phyloP scores from a whole-genome alignment of 78 protist species.

The Tieghemostelium lacteum region DNA sequence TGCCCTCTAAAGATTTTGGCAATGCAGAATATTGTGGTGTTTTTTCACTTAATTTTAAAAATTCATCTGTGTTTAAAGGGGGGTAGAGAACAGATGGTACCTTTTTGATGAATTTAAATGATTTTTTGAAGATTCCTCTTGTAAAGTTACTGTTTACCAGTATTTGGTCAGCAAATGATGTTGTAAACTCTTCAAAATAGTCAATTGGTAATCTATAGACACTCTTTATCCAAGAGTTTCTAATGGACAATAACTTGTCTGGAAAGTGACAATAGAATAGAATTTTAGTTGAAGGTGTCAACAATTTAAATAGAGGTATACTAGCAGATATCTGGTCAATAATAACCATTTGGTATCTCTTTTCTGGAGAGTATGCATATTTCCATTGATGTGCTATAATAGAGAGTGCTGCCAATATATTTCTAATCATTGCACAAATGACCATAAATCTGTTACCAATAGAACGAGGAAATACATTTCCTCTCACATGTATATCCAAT shows the following conservation, averaged over 20 bases:
- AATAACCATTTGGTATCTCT: constrained; percentile 78
- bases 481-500: constrained; percentile 83
- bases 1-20: background rate
- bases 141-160: constrained; percentile 93
- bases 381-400: constrained; percentile 21
- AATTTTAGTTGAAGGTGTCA: constrained; percentile 31
- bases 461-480: constrained; percentile 90
- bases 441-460: constrained; percentile 84
- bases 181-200: constrained; percentile 93
- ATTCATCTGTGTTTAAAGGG: constrained; percentile 67
- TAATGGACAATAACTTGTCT: constrained; percentile 85
- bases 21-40: background rate
- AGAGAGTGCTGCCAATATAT: constrained; percentile 75
- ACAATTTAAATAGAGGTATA: constrained; percentile 76
- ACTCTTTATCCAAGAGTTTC: constrained; percentile 43
- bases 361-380: background rate
- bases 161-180: constrained; percentile 79
- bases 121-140: constrained; percentile 23
- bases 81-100: constrained; percentile 87
- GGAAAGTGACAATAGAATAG: constrained; percentile 99
- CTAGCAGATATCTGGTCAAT: constrained; percentile 90
- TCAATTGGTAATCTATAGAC: constrained; percentile 96
- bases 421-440: constrained; percentile 91
- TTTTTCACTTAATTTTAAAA: constrained; percentile 5
- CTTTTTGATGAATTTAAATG: constrained; percentile 70